These are phyloP conservation scores for Amauroascus niger DNA, from an alignment of 2,329 filamentous ascomycete genomes.

Conservation along the genomic window DNA sequence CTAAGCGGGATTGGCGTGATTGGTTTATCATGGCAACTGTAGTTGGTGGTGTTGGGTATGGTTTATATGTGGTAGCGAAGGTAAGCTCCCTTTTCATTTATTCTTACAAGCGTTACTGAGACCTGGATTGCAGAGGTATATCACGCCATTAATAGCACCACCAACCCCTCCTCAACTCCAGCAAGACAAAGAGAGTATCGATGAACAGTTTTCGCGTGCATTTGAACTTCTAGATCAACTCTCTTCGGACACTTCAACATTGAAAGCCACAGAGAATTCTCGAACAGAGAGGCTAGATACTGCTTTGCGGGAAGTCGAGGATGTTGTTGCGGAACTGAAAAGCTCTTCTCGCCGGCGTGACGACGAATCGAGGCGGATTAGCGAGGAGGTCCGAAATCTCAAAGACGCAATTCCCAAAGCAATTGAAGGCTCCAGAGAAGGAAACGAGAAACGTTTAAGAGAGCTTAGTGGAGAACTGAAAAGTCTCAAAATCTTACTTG, in stretches of 20 bases:
- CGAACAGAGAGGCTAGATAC: constrained; percentile 74
- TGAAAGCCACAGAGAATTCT: constrained; percentile 78
- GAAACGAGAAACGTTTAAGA: constrained; percentile 67
- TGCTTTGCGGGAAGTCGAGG: constrained; percentile 74
- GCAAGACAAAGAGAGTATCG: constrained; percentile 84
- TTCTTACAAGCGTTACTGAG: neutral
- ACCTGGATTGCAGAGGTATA: constrained; percentile 57
- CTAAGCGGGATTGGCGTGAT: constrained; percentile 88
- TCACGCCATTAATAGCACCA: constrained; percentile 80
- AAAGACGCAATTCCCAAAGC: constrained; percentile 82
- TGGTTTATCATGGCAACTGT: constrained; percentile 99
- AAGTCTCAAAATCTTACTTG: constrained; percentile 81
- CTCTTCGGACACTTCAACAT: constrained; percentile 73
- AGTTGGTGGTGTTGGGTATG: constrained; percentile 79
- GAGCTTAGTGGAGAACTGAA: constrained; percentile 81
- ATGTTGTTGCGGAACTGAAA: constrained; percentile 71
- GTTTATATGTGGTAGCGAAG: constrained; percentile 78
- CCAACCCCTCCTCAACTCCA: constrained; percentile 89
- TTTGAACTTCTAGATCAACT: constrained; percentile 89
- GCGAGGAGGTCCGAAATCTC: constrained; percentile 73
- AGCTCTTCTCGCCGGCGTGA: constrained; percentile 70
- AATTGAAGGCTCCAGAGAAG: constrained; percentile 75
- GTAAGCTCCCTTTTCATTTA: constrained; percentile 38
- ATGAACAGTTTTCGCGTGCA: constrained; percentile 85
- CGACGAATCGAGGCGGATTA: constrained; percentile 75